A percentile compares a stretch with the other conserved stretches of the same genome.
These are phyloP conservation scores for Podaxis sp. DNA, from an alignment of 768 basidiomycete species.

Conservation along the genomic window DNA sequence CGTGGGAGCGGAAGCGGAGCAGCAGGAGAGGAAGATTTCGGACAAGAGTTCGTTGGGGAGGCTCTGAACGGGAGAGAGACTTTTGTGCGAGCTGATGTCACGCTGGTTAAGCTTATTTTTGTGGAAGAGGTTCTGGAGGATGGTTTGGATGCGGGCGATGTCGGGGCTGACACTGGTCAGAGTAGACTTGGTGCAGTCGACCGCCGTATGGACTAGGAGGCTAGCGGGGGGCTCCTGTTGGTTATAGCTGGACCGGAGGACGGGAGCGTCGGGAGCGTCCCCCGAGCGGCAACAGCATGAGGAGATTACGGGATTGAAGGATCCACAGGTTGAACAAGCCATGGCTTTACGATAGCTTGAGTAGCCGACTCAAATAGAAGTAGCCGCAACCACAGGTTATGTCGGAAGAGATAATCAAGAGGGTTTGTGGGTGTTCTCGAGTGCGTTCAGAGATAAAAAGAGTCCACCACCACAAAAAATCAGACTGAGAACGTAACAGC, in stretches of 20 bases:
- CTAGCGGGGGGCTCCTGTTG: neutral
- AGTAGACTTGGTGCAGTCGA: no score
- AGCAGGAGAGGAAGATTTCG: slow-evolving; percentile 1
- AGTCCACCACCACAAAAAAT: neutral
- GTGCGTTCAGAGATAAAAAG: neutral
- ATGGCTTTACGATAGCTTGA: neutral
- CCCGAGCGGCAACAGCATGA: neutral
- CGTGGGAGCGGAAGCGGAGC: neutral
- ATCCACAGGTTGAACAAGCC: neutral
- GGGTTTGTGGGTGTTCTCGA: neutral
- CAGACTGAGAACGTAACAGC: neutral
- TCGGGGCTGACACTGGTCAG: no score
- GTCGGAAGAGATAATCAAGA: neutral
- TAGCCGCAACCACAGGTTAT: neutral
- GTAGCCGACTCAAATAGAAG: neutral
- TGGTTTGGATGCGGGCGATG: neutral
- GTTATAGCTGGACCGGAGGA: neutral
- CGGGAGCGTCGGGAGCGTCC: neutral
- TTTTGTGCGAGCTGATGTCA: neutral
- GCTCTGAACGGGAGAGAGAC: slow-evolving; percentile 1
- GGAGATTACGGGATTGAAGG: neutral
- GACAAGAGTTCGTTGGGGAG: slow-evolving; percentile 11
- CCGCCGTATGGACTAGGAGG: no score
- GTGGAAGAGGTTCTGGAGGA: neutral
- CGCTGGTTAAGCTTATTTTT: neutral